Base-by-base conservation (phyloP, 441 rosid species). In the Flueggea neowawraea region DNA sequence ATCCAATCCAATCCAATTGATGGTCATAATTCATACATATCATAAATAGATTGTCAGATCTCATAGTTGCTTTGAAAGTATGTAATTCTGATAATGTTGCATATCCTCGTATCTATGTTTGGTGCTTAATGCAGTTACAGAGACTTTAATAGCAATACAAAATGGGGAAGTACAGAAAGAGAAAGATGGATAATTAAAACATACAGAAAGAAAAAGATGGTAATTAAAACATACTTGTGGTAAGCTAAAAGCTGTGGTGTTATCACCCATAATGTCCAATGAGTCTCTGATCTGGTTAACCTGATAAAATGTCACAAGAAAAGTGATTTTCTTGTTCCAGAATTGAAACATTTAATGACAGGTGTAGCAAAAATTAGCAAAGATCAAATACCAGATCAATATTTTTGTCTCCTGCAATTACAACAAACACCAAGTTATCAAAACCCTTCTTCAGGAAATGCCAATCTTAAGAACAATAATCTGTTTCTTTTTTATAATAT, bases 171-270 rank as follows among this genome's bases (percentile, higher is more conserved):
- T 16, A 48, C 62, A 16, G 9, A n/a, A 65, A 62, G 44, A 58
- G 55, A 60, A 57, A 10, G 6, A 5, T 36, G 41, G 41, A 53
- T 31, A 48, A 44, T 61, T 22, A 71, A 74, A n/a, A n/a, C n/a
- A n/a, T 17, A 47, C 62, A 16, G 9, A 14, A 65, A 62, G 43
- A 58, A 58, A 60, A 56, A 10, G 4, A 3, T 33, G 39, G 39
- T 31, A 48, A 48, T 61, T 17, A 71, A 74, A 28, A 16, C 87
- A 66, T 84, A 95, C 99, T 67, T 95, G 99, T 51, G 99, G 99
- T 75, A 95, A 79, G 80, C 99, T 95, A 76, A 91, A 95, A 47
- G 97, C 98, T 4, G 97, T 95, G 84, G 97, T 95, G 74, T 95
- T 91, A 61, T 86, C 91, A 67, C 99, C 99, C 99, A 95, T 95